A percentile compares a stretch with the other conserved stretches of the same genome.
phyloP scores from a whole-genome alignment of 2,329 filamentous ascomycete species.

The Cadophora luteo-olivacea region DNA sequence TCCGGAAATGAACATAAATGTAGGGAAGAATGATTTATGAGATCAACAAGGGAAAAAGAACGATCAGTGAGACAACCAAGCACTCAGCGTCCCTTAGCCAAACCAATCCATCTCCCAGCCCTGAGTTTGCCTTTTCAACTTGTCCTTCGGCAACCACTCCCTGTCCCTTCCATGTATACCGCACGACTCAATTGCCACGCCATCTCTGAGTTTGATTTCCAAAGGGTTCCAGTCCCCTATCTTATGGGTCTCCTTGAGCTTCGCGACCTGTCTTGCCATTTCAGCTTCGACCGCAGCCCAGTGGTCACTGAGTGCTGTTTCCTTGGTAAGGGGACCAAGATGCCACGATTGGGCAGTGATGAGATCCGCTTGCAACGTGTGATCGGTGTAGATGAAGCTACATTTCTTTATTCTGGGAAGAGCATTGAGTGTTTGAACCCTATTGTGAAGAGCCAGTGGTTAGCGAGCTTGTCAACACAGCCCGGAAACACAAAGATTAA shows the following conservation, averaged over 20 bases:
- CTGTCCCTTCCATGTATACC: slow-evolving; percentile 25
- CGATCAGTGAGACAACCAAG: neutral
- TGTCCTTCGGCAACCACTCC: neutral
- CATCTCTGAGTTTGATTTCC: neutral
- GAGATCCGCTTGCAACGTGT: slow-evolving; percentile 19
- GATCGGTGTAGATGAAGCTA: slow-evolving; percentile 22
- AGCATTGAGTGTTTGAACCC: neutral
- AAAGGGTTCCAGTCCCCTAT: slow-evolving; percentile 4
- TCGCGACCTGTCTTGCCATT: neutral
- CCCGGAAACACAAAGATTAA: neutral
- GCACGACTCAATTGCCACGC: slow-evolving; percentile 19
- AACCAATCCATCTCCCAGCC: slow-evolving; percentile 25
- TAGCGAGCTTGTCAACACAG: neutral
- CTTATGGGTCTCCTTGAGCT: neutral
- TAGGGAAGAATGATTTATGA: neutral
- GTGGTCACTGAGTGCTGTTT: slow-evolving; percentile 6
- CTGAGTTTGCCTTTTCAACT: neutral
- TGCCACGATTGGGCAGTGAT: slow-evolving; percentile 10
- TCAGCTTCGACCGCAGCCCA: neutral
- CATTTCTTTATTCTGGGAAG: slow-evolving; percentile 21
- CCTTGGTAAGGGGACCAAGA: slow-evolving; percentile 14
- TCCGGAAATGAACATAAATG: too few species aligned
- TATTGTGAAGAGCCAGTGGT: neutral
- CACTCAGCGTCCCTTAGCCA: neutral
- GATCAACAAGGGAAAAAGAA: neutral